A percentile compares a stretch with the other conserved stretches of the same genome.
Evolutionary conservation across 345 rosid species (phyloP).

Genomic region (Bretschneidera sinensis): DNA sequence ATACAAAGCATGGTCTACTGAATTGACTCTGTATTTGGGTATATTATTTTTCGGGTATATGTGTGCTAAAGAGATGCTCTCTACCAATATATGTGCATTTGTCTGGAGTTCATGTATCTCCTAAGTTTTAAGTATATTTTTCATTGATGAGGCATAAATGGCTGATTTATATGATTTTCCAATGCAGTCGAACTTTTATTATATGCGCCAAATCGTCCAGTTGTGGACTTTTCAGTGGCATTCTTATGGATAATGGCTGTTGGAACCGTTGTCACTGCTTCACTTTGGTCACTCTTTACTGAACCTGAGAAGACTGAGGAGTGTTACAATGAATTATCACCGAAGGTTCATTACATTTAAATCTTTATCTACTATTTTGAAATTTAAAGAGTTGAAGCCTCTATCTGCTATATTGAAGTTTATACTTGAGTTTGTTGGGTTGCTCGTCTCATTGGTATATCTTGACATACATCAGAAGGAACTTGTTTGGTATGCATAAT

Average conservation of each 20-base stretch:
- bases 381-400: neutral
- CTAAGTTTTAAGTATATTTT: slow-evolving; percentile 4
- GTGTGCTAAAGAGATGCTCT: no score
- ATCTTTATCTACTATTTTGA: slow-evolving; percentile 5
- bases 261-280: slow-evolving; percentile 71
- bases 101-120: no score
- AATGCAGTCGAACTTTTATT: slow-evolving; percentile 74
- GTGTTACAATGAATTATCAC: slow-evolving; percentile 63
- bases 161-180: slow-evolving; percentile 10
- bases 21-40: no score
- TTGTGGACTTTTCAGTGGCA: slow-evolving; percentile 57
- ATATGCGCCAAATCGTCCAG: slow-evolving; percentile 79
- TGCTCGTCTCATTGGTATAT: no score
- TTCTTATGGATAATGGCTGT: slow-evolving; percentile 91
- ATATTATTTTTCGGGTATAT: no score
- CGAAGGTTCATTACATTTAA: slow-evolving; percentile 59
- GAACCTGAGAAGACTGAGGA: slow-evolving; percentile 47
- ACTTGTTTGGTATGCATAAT: no score
- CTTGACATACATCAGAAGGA: neutral
- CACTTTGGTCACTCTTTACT: slow-evolving; percentile 68
- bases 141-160: slow-evolving; percentile 1
- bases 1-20: no score
- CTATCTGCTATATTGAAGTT: neutral
- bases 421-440: slow-evolving; percentile 3
- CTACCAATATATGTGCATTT: no score